These are phyloP conservation scores for Metschnikowia aberdeeniae DNA, from an alignment of 805 yeast species.

Conservation along the genomic window DNA sequence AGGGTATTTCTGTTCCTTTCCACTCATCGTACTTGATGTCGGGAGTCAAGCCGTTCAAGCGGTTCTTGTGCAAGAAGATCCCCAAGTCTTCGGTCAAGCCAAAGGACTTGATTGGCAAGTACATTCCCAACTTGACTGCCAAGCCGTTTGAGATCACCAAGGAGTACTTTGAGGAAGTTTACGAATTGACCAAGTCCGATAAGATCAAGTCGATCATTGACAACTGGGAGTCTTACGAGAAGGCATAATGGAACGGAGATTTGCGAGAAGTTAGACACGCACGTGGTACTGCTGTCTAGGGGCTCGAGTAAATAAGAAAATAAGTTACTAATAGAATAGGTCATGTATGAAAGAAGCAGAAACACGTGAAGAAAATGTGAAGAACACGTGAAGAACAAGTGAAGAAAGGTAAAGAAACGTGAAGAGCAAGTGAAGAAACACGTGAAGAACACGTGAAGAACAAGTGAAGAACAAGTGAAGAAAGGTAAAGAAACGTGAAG, in stretches of 20 bases:
- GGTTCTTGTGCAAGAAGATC: constrained; percentile 93
- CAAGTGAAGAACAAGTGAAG: too few relatives aligned
- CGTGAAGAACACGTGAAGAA: too few relatives aligned
- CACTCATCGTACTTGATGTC: constrained; percentile 97
- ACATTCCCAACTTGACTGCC: constrained; percentile 98
- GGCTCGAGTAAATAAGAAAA: not conserved
- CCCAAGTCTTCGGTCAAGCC: constrained; percentile 94
- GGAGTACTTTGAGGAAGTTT: constrained; percentile 96
- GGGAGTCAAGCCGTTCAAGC: constrained; percentile 98
- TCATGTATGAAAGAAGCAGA: not conserved
- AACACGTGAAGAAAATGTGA: too few relatives aligned
- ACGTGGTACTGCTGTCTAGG: constrained; percentile 18
- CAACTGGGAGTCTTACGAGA: constrained; percentile 87
- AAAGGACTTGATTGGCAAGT: constrained; percentile 86
- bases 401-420: too few relatives aligned
- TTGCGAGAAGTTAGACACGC: constrained; percentile 4
- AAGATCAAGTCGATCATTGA: constrained; percentile 87
- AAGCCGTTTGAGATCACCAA: constrained; percentile 93
- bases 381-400: too few relatives aligned
- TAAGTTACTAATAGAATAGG: not conserved
- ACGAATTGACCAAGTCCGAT: constrained; percentile 84
- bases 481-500: too few relatives aligned
- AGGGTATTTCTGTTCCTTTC: constrained; percentile 99
- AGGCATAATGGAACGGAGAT: constrained; percentile 31
- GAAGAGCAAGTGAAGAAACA: too few relatives aligned